Base-by-base conservation (phyloP, 257 asterid genomes). In the Rhazya stricta region DNA sequence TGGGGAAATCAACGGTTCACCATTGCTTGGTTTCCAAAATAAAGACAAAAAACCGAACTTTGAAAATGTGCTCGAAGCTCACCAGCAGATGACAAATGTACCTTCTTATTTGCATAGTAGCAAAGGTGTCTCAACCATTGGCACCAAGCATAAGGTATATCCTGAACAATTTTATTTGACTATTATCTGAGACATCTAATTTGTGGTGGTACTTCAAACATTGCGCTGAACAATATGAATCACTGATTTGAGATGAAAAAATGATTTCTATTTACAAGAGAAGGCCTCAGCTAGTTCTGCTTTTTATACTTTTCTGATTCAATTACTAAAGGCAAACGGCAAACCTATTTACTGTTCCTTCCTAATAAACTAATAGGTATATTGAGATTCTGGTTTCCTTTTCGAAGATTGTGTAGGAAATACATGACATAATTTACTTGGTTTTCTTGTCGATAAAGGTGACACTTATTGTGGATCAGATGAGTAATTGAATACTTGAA, bases 1-100 rank as follows among this genome's bases (percentile, higher is more conserved):
- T 57, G 60, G 41, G 75, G 75, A 67, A 58, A 18, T 46, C 16
- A 42, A 61, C 11, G 56, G 27, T 69, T 70, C 60, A 41, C 9
- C 36, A 21, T 72, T 71, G 29, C 46, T 27, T 57, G 27, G 21
- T 57, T 43, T 70, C 43, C 39, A 57, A 69, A 37, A 54, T 32
- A 76, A 68, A 72, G 46, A 30, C 29, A 68, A 53, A 66, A 32
- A 62, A 43, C 66, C 36, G 76, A 77, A n/a, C 30, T 9, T 18
- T 42, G 43, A 25, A 46, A 73, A 54, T 58, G 2, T 34, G 18
- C 51, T 69, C 30, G 23, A 67, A 54, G 46, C 43, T 81, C 66
- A 73, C 32, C 42, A 62, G 48, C 81, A 56, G 57, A 72, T 34
- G 76, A 66, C 34, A 76, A 77, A 70, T 56, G 29, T 37, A 65